Base-by-base conservation (phyloP, 1,139 yeast genomes). In the Meyerozyma carpophila region DNA sequence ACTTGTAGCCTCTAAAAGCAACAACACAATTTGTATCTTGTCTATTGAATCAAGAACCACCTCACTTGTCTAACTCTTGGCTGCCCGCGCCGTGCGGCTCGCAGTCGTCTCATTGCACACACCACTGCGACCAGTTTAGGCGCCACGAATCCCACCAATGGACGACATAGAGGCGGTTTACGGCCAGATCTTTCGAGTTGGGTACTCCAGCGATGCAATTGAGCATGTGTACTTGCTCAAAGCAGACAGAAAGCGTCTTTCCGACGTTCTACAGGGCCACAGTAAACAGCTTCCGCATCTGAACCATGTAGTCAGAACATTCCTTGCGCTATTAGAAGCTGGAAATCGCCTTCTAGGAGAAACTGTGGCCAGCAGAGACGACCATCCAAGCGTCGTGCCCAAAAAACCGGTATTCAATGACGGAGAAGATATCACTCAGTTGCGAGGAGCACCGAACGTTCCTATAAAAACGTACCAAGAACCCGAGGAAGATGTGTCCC, bases 401-500 rank as follows among this genome's bases (percentile, higher is more conserved):
- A 24, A 10, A 8, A 18, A 21, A 20, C 26, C 26, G 16, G 16
- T 20, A 13, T 18, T 3, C 7, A 18, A 8, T 21, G 37, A 34
- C 26, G 37, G 37, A 34, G 37, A 34, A 34, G 37, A 34, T 13
- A 34, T 34, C 25, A 34, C 37, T 18, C 26, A 18, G 13, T 21
- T 34, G n/a, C 37, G 37, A 5, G 37, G 37, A 10, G 37, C 37
- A 4, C 25, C 26, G 5, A 34, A 10, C n/a, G n/a, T 34, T 18
- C 27, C 37, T 13, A 31, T 9, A 3, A 11, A 8, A 14, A 9
- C 16, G 14, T 31, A 31, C 34, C 20, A 31, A 13, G 34, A 31
- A 13, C 34, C 34, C n/a, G 37, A 34, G 8, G 26, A 34, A 20
- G 37, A 34, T 21, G 14, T 34, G 10, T 20, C 37, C 5, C 20